A percentile compares a stretch with the other conserved stretches of the same genome.
phyloP scores from a whole-genome alignment of 2,329 filamentous ascomycete genomes.

The Botrytis fragariae region DNA sequence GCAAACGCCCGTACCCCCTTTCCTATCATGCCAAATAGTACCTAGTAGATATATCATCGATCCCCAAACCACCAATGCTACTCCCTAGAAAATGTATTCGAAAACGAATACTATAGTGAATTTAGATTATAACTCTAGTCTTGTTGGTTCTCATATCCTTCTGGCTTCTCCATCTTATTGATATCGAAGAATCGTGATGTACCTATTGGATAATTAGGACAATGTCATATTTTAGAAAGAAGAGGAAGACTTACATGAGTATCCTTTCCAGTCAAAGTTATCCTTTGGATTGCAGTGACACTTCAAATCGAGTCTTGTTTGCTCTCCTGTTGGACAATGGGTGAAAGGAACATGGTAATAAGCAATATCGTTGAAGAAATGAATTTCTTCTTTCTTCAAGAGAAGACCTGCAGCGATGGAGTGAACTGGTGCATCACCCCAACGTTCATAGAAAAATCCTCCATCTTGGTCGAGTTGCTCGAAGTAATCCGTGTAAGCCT shows the following conservation, averaged over 20 bases:
- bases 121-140: constrained; percentile 41
- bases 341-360: constrained; percentile 98
- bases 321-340: constrained; percentile 90
- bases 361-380: constrained; percentile 98
- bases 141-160: constrained; percentile 75
- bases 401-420: constrained; percentile 90
- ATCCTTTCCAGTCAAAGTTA: constrained; percentile 99
- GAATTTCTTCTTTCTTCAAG: constrained; percentile 88
- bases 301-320: constrained; percentile 77
- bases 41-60: constrained; percentile 16
- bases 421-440: constrained; percentile 96
- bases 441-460: constrained; percentile 98
- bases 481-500: constrained; percentile 89
- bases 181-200: constrained; percentile 83
- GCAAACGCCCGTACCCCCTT: constrained; percentile 23
- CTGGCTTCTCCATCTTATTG: constrained; percentile 77
- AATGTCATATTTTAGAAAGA: constrained; percentile 1
- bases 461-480: constrained; percentile 83
- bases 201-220: constrained; percentile 50
- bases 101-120: constrained; percentile 19
- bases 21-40: constrained; percentile 28
- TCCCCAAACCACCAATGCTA: constrained; percentile 1
- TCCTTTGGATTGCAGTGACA: constrained; percentile 94
- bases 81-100: constrained; percentile 13
- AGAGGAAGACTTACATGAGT: constrained; percentile 73